phyloP scores from a whole-genome alignment of 2,329 filamentous ascomycete genomes.

The Eutypella sp. region DNA sequence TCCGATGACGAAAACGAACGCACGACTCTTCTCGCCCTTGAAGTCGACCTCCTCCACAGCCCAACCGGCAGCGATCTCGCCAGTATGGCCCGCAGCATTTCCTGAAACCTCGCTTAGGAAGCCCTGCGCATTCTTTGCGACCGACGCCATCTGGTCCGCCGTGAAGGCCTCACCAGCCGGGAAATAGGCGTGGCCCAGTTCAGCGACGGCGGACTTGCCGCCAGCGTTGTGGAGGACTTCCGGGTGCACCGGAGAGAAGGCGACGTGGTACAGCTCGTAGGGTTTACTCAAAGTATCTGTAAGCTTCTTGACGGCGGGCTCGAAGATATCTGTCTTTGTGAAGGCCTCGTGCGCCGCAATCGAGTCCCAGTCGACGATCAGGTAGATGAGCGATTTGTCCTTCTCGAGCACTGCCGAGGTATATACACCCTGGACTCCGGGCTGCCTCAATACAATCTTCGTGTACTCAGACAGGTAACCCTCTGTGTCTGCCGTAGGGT shows the following conservation, averaged over 20 bases:
- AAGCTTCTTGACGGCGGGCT: slow-evolving; percentile 9
- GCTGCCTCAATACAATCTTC: slow-evolving; percentile 9
- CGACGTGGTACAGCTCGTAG: slow-evolving; percentile 13
- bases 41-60: slow-evolving; percentile 13
- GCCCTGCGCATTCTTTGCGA: neutral
- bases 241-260: slow-evolving; percentile 13
- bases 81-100: slow-evolving; percentile 5
- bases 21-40: slow-evolving; percentile 11
- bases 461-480: slow-evolving; percentile 5
- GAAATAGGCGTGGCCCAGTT: slow-evolving; percentile 18
- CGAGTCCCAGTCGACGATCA: slow-evolving; percentile 21
- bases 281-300: neutral
- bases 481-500: slow-evolving; percentile 5
- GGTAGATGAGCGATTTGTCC: slow-evolving; percentile 1
- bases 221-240: slow-evolving; percentile 6
- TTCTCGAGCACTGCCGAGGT: slow-evolving; percentile 11
- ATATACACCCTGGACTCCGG: slow-evolving; percentile 17
- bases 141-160: slow-evolving; percentile 1
- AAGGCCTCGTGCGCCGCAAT: slow-evolving; percentile 16
- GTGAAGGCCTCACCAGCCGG: slow-evolving; percentile 1
- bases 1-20: slow-evolving; percentile 13
- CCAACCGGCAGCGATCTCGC: slow-evolving; percentile 16
- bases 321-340: slow-evolving; percentile 8
- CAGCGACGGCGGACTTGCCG: slow-evolving; percentile 5
- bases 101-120: slow-evolving; percentile 4